phyloP scores from a whole-genome alignment of 345 rosid species.

The Eucalyptus lansdowneana region DNA sequence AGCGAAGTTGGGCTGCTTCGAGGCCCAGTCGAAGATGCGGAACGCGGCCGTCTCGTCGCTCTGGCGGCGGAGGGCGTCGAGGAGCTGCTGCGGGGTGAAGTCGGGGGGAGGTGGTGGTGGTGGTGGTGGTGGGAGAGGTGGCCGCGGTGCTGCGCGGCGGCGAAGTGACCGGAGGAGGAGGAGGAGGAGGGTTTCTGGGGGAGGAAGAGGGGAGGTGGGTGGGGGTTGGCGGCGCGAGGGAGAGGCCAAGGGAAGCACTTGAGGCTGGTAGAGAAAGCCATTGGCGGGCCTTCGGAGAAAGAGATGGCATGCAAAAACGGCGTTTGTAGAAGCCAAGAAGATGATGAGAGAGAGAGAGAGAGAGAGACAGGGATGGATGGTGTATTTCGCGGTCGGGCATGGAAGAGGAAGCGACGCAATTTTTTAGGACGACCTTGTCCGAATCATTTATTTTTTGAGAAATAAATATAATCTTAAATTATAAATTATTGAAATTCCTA shows the following conservation, averaged over 20 bases:
- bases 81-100: slow-evolving; percentile 61
- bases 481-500: not conserved
- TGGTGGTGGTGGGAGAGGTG: not conserved
- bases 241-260: slow-evolving; percentile 43
- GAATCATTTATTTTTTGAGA: not conserved
- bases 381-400: not conserved
- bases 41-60: slow-evolving; percentile 59
- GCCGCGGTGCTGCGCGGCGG: slow-evolving; percentile 8
- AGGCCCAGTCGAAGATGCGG: slow-evolving; percentile 51
- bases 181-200: slow-evolving; percentile 1
- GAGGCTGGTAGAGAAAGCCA: slow-evolving; percentile 43
- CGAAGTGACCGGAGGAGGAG: slow-evolving; percentile 2
- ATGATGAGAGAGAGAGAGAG: not conserved
- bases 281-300: not conserved
- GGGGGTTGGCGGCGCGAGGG: slow-evolving; percentile 1
- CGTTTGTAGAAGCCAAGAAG: not conserved
- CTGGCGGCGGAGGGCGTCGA: slow-evolving; percentile 65
- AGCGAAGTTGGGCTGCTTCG: slow-evolving; percentile 63
- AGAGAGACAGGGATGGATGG: not conserved
- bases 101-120: slow-evolving; percentile 11
- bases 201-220: slow-evolving; percentile 9
- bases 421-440: no score
- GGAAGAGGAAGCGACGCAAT: not conserved
- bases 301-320: not conserved
- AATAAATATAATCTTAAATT: not conserved